phyloP scores from a whole-genome alignment of 148 eudicot genomes.

The Simmondsia chinensis region DNA sequence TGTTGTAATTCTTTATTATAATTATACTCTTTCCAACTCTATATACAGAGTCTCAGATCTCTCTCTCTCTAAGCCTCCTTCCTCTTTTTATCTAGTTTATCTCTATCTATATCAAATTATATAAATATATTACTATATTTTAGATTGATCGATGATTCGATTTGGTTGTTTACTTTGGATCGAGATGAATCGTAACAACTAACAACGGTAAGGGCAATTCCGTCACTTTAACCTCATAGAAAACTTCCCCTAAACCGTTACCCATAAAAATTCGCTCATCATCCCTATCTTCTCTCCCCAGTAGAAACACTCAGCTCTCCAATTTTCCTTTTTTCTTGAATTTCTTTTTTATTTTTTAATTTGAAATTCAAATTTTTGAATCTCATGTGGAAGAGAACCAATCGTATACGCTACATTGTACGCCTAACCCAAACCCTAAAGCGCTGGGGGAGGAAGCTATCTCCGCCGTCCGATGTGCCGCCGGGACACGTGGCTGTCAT shows the following conservation, averaged over 20 bases:
- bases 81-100: no score
- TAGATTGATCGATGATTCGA: no score
- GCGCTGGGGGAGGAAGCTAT: slow-evolving; percentile 27
- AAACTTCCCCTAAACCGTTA: no score
- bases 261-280: no score
- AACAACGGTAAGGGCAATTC: slow-evolving; percentile 4
- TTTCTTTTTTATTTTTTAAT: not conserved
- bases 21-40: no score
- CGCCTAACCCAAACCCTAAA: slow-evolving; percentile 52
- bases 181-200: slow-evolving; percentile 5
- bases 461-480: slow-evolving; percentile 40
- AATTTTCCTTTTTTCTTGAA: not conserved
- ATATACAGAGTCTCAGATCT: no score
- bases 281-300: not conserved
- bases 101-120: no score
- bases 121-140: no score
- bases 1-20: no score
- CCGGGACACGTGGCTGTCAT: slow-evolving; percentile 59
- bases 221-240: not conserved
- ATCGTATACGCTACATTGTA: slow-evolving; percentile 61
- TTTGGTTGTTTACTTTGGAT: no score
- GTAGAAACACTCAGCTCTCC: slow-evolving; percentile 1
- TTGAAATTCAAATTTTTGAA: no score
- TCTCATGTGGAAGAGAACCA: slow-evolving; percentile 18
- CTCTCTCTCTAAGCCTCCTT: no score